A percentile compares a stretch with the other conserved stretches of the same genome.
Evolutionary conservation across 805 yeast species (phyloP).

Genomic region (Tetrapisispora phaffii): DNA sequence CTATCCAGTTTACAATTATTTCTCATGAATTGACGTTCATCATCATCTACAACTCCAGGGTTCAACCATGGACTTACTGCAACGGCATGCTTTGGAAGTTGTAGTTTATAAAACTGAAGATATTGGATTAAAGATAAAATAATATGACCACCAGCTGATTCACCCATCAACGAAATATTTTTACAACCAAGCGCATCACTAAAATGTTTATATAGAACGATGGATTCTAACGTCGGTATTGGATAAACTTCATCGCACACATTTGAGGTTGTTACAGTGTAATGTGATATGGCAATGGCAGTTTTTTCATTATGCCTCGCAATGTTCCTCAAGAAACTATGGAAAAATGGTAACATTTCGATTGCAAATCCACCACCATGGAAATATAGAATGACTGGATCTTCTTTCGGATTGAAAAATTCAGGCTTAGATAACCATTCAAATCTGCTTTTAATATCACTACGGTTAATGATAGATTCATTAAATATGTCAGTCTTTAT

Average conservation of each 20-base stretch:
- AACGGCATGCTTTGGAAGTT: slow-evolving; percentile 15
- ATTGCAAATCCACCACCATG: slow-evolving; percentile 26
- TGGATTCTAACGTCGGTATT: slow-evolving; percentile 10
- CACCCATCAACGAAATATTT: slow-evolving; percentile 17
- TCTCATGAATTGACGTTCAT: slow-evolving; percentile 2
- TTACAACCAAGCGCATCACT: slow-evolving; percentile 5
- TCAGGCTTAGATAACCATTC: slow-evolving; percentile 10
- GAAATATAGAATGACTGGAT: slow-evolving; percentile 13
- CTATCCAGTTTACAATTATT: slow-evolving; percentile 7
- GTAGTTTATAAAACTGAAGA: slow-evolving; percentile 3
- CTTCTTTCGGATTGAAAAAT: slow-evolving; percentile 10
- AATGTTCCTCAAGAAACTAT: slow-evolving; percentile 11
- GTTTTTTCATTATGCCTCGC: slow-evolving; percentile 8
- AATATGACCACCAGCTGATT: slow-evolving; percentile 23
- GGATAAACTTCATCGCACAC: slow-evolving; percentile 7
- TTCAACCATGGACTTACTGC: slow-evolving; percentile 24
- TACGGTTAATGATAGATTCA: not conserved
- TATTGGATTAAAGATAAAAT: slow-evolving; percentile 11
- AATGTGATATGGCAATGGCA: slow-evolving; percentile 14
- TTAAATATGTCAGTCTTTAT: not conserved
- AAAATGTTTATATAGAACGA: slow-evolving; percentile 9
- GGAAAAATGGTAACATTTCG: slow-evolving; percentile 9
- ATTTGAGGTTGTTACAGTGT: slow-evolving; percentile 10
- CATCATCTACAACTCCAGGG: slow-evolving; percentile 7
- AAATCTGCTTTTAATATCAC: not conserved